phyloP scores from a whole-genome alignment of 2,329 filamentous ascomycete genomes.

The Alternaria brassicicola region DNA sequence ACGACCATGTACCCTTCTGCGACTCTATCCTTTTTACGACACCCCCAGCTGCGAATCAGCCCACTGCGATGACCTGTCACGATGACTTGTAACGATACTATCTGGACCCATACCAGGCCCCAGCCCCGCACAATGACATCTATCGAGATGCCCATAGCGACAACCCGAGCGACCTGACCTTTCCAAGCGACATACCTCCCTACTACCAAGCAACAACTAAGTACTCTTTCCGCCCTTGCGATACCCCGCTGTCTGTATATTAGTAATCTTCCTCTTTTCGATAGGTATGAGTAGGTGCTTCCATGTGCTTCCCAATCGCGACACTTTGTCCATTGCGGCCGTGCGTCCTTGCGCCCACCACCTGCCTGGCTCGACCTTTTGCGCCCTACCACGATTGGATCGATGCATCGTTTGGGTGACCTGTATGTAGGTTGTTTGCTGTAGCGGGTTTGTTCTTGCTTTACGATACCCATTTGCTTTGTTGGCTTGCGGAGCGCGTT shows the following conservation, averaged over 20 bases:
- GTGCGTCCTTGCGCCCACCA: slow-evolving; percentile 22
- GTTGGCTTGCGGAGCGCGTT: not conserved
- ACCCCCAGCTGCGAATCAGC: slow-evolving; percentile 10
- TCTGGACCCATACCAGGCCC: slow-evolving; percentile 7
- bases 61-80: slow-evolving; percentile 18
- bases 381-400: slow-evolving; percentile 7
- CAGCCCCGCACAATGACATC: slow-evolving; percentile 10
- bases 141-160: slow-evolving; percentile 31
- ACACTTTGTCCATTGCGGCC: slow-evolving; percentile 11
- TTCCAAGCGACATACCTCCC: slow-evolving; percentile 13
- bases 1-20: slow-evolving; percentile 13
- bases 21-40: slow-evolving; percentile 11
- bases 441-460: slow-evolving; percentile 1
- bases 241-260: slow-evolving; percentile 9
- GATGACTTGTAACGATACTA: slow-evolving; percentile 9
- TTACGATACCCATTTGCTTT: slow-evolving; percentile 20
- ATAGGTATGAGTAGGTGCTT: slow-evolving; percentile 30
- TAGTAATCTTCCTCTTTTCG: slow-evolving; percentile 4
- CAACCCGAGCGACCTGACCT: slow-evolving; percentile 17
- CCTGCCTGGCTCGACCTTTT: slow-evolving; percentile 13
- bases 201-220: not conserved
- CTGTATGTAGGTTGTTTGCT: slow-evolving; percentile 15
- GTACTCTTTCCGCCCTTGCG: slow-evolving; percentile 12
- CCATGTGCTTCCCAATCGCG: slow-evolving; percentile 25
- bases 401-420: not conserved